These are phyloP conservation scores for Eustoma russellianum DNA, from an alignment of 257 asterid genomes.

Conservation along the genomic window DNA sequence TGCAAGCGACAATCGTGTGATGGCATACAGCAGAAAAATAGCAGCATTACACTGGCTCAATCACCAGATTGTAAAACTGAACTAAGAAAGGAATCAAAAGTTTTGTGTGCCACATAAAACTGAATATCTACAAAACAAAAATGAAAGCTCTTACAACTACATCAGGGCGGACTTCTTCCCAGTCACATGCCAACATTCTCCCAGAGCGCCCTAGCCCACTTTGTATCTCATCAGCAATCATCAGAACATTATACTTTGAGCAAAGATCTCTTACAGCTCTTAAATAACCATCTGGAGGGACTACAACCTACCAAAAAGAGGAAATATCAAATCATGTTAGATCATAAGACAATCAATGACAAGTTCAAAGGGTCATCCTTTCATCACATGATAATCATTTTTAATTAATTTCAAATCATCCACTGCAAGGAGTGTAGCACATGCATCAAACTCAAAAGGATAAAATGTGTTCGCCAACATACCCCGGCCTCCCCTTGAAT, in stretches of 20 bases:
- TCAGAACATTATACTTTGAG: constrained; percentile 65
- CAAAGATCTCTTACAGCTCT: constrained; percentile 78
- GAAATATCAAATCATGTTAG: too few relatives aligned
- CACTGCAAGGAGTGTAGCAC: background rate
- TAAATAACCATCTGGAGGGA: constrained; percentile 92
- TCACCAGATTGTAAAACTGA: background rate
- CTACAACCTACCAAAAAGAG: constrained; percentile 45
- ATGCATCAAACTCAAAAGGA: constrained; percentile 3
- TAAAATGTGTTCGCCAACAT: constrained; percentile 22
- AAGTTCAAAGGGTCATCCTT: too few relatives aligned
- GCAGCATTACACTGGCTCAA: too few relatives aligned
- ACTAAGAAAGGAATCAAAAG: constrained; percentile 2
- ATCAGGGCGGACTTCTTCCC: constrained; percentile 91
- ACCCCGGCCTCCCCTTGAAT: constrained; percentile 99
- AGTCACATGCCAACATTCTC: constrained; percentile 77
- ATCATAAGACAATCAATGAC: too few relatives aligned
- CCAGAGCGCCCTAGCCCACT: constrained; percentile 97
- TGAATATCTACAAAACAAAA: background rate
- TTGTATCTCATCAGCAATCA: constrained; percentile 98
- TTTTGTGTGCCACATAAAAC: background rate
- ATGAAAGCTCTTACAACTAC: constrained; percentile 53
- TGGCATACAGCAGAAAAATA: too few relatives aligned
- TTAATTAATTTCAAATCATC: background rate
- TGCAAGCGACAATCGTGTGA: too few relatives aligned
- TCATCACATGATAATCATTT: too few relatives aligned